Evolutionary conservation across 2,329 filamentous ascomycete species (phyloP).

Genomic region (Penicillium sp.): DNA sequence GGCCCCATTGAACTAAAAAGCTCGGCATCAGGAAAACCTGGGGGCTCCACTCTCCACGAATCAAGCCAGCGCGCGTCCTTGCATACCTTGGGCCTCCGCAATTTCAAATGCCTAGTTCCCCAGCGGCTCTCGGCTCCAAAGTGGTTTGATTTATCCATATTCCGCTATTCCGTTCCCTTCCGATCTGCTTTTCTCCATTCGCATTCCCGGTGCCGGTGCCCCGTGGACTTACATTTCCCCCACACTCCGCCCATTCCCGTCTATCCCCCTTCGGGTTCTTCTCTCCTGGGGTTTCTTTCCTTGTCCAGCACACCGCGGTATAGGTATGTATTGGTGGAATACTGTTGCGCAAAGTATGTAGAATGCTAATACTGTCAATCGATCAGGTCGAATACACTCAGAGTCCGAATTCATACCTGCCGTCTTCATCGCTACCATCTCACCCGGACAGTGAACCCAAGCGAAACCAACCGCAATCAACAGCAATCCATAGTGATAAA

Average conservation of each 20-base stretch:
- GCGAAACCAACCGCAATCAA: not conserved
- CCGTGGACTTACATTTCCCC: constrained; percentile 31
- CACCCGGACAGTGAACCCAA: not conserved
- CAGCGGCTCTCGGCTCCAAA: constrained; percentile 21
- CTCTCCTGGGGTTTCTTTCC: constrained; percentile 5
- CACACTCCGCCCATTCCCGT: constrained; percentile 36
- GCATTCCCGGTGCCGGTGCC: constrained; percentile 31
- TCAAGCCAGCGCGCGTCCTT: constrained; percentile 21
- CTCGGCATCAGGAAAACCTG: constrained; percentile 18
- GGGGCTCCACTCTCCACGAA: constrained; percentile 23
- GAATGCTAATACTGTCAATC: not conserved
- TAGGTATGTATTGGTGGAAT: not conserved
- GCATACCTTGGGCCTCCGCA: constrained; percentile 27
- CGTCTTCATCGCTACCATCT: not conserved
- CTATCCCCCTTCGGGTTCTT: constrained; percentile 13
- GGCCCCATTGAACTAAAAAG: not conserved
- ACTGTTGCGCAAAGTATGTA: not conserved
- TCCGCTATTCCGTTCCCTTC: not conserved
- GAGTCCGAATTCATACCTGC: not conserved
- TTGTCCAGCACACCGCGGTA: not conserved
- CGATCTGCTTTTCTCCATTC: not conserved
- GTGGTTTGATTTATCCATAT: constrained; percentile 11
- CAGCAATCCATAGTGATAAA: not conserved
- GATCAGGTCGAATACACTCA: not conserved
- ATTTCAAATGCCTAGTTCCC: constrained; percentile 20